Evolutionary conservation across 1,139 yeast genomes (phyloP).

Genomic region (Lizanozyma gosingica): DNA sequence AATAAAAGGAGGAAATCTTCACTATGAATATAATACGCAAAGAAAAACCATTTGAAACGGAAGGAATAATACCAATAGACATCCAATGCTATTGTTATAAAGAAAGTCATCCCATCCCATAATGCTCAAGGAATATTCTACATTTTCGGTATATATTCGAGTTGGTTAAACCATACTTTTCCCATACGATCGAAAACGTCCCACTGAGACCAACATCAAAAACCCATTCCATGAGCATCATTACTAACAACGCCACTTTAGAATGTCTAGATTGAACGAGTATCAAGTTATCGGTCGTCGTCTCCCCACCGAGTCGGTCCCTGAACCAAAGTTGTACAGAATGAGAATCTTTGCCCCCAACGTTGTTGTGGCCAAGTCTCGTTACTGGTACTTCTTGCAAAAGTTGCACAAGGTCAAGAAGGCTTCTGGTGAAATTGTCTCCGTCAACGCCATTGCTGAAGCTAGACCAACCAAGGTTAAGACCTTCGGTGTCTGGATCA

Average conservation of each 20-base stretch:
- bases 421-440: slow-evolving; percentile 98
- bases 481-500: slow-evolving; percentile 99
- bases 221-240: too few relatives aligned
- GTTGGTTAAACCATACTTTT: too few relatives aligned
- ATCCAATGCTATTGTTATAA: too few relatives aligned
- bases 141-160: too few relatives aligned
- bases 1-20: too few relatives aligned
- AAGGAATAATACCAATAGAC: too few relatives aligned
- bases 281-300: slow-evolving; percentile 99
- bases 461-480: slow-evolving; percentile 98
- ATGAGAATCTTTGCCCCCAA: slow-evolving; percentile 99
- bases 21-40: too few relatives aligned
- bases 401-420: slow-evolving; percentile 99
- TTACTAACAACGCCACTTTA: slow-evolving; percentile 14
- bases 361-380: slow-evolving; percentile 98
- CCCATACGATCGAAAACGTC: too few relatives aligned
- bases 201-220: too few relatives aligned
- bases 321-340: slow-evolving; percentile 99
- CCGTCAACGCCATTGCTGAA: slow-evolving; percentile 87
- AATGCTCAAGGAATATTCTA: too few relatives aligned
- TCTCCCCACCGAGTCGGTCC: slow-evolving; percentile 97
- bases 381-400: slow-evolving; percentile 99
- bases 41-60: too few relatives aligned
- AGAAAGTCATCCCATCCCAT: too few relatives aligned
- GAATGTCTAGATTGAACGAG: slow-evolving; percentile 91